Base-by-base conservation (phyloP, 805 yeast genomes). In the Barnettozyma siamensis region DNA sequence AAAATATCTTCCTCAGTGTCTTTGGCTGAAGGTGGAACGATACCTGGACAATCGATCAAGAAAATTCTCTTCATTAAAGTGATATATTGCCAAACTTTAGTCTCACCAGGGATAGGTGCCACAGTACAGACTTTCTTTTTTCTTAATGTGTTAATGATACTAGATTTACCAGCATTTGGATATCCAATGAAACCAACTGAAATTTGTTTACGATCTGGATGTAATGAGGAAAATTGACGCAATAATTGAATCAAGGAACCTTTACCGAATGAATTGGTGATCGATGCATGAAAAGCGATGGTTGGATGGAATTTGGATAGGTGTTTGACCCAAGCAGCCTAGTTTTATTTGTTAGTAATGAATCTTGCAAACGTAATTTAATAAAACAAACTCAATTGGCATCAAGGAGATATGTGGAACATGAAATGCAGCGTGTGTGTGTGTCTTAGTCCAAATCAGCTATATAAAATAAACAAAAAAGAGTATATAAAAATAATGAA, bases 281-380 rank as follows among this genome's bases (percentile, higher is more conserved):
- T 91, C 2, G 97, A 88, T 1, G 99, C 98, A 64, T 91, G 99
- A 72, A 93, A 91, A 46, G 99, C 99, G 53, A 91, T 70, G 2
- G 99, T 93, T 37, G 99, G 99, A 61, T 78, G 87, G 41, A 79
- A 84, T 56, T 86, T 89, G 4, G 97, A 88, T 48, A 91, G 26
- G 63, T 84, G 91, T 64, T 91, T 93, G 34, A 93, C 96, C 99
- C 99, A 91, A 33, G 98, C 96, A 63, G 98, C 97, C 97, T 89
- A 63, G 37, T 38, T 36, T 7, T n/a, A 8, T 2, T 33, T 44
- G 55, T 54, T 54, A 54, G 58, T 52, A 50, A 7, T 40, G n/a
- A 26, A 8, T 7, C 11, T 26, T 26, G 6, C 29, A 26, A 18
- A 8, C 15, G 8, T 16, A 5, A 11, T 12, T 3, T 16, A 21